These are phyloP conservation scores for Gnetum montanum DNA, from an alignment of 75 land plant genomes.

Conservation along the genomic window DNA sequence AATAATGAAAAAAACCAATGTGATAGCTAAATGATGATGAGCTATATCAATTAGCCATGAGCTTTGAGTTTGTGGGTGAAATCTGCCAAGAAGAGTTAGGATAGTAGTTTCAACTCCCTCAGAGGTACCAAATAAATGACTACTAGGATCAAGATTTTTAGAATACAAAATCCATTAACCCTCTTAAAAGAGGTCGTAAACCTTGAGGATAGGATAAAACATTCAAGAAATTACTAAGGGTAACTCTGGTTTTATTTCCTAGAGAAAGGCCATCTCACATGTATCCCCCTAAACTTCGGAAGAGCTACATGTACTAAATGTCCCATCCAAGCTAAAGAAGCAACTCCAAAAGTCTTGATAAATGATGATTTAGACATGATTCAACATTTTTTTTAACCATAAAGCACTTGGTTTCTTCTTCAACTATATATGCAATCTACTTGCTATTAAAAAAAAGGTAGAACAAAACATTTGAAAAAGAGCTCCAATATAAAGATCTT, in stretches of 20 bases:
- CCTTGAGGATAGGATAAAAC: no score
- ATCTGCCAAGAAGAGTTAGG: no score
- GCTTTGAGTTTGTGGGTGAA: no score
- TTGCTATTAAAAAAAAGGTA: not conserved
- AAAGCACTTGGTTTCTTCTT: not conserved
- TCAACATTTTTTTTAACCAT: no score
- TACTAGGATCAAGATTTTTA: no score
- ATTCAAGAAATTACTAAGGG: not conserved
- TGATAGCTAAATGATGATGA: no score
- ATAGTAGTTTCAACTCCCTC: no score
- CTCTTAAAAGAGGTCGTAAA: not conserved
- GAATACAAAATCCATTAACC: no score
- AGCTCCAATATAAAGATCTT: constrained; percentile 15
- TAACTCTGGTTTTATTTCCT: not conserved
- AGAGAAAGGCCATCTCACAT: no score
- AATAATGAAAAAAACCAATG: no score
- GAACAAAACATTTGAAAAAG: constrained; percentile 1
- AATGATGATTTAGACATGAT: constrained; percentile 10
- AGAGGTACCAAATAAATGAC: no score
- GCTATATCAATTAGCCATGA: no score
- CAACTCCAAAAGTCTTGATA: not conserved
- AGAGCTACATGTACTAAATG: constrained; percentile 7
- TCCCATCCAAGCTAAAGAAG: constrained; percentile 3
- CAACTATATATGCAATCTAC: constrained; percentile 5
- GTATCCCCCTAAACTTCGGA: not conserved